phyloP scores from a whole-genome alignment of 2,329 filamentous ascomycete species.

The Aspergillus luchuensis region DNA sequence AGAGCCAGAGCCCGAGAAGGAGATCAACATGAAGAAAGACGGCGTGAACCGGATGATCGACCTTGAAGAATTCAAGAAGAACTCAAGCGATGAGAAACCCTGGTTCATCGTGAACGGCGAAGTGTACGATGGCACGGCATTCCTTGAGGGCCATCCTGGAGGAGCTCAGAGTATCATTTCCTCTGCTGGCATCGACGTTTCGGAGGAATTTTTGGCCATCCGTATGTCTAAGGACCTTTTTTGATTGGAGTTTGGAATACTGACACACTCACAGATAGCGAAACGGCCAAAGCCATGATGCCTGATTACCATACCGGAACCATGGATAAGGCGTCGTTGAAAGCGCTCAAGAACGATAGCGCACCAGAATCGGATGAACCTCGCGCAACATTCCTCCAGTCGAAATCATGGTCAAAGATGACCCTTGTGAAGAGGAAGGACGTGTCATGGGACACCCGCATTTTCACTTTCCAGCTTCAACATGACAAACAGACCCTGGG shows the following conservation, averaged over 20 bases:
- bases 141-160: slow-evolving; percentile 80
- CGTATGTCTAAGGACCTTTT: slow-evolving; percentile 58
- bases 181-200: slow-evolving; percentile 77
- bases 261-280: slow-evolving; percentile 67
- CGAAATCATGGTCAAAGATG: slow-evolving; percentile 73
- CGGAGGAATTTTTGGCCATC: slow-evolving; percentile 89
- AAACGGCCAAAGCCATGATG: slow-evolving; percentile 93
- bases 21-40: slow-evolving; percentile 77
- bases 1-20: slow-evolving; percentile 56
- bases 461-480: slow-evolving; percentile 80
- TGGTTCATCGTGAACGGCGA: slow-evolving; percentile 91
- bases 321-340: slow-evolving; percentile 63
- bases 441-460: slow-evolving; percentile 74
- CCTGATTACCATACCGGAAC: slow-evolving; percentile 79
- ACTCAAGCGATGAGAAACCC: slow-evolving; percentile 65
- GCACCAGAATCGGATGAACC: slow-evolving; percentile 47
- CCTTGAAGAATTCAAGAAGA: slow-evolving; percentile 70
- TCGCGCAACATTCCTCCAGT: slow-evolving; percentile 68
- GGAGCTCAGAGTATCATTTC: slow-evolving; percentile 82
- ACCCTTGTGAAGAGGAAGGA: slow-evolving; percentile 67
- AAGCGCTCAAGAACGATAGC: slow-evolving; percentile 54
- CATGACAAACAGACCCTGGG: slow-evolving; percentile 70
- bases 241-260: background rate
- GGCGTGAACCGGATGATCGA: slow-evolving; percentile 64
- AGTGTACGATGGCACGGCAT: slow-evolving; percentile 82